These are phyloP conservation scores for Craterostigma plantagineum DNA, from an alignment of 257 asterid species.

Conservation along the genomic window DNA sequence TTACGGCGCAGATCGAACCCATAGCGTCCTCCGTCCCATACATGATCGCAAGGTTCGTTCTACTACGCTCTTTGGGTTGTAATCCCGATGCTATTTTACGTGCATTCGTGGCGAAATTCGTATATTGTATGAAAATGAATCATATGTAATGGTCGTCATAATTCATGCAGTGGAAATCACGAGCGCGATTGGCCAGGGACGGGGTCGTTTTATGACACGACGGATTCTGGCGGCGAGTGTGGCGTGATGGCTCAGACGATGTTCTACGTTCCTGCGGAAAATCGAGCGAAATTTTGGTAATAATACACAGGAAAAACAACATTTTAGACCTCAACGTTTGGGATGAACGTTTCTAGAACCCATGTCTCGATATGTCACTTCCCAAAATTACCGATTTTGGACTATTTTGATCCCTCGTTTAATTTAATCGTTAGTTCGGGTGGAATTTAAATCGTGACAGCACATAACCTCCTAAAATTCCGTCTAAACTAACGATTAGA, in stretches of 20 bases:
- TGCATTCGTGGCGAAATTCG: neutral
- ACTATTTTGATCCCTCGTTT: neutral
- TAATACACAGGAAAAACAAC: neutral
- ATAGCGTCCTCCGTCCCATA: constrained; percentile 65
- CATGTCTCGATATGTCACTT: neutral
- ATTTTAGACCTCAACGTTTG: neutral
- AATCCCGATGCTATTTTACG: neutral
- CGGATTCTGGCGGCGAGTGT: constrained; percentile 71
- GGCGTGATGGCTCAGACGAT: constrained; percentile 65
- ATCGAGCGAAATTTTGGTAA: constrained; percentile 65
- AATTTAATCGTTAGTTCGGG: neutral
- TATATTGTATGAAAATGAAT: too few species aligned
- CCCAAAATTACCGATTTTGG: neutral
- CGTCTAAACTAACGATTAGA: too few species aligned
- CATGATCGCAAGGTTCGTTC: constrained; percentile 71
- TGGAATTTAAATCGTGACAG: too few species aligned
- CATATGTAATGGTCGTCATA: too few species aligned
- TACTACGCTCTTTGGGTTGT: neutral
- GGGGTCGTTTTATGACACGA: constrained; percentile 46
- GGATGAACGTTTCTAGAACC: too few species aligned
- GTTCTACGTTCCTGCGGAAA: constrained; percentile 59
- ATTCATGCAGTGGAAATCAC: constrained; percentile 38
- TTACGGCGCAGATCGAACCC: constrained; percentile 77
- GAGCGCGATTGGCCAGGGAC: constrained; percentile 68
- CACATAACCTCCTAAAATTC: too few species aligned